These are phyloP conservation scores for Wallacemonas sp. DNA, from an alignment of 208 protist genomes.

Conservation along the genomic window DNA sequence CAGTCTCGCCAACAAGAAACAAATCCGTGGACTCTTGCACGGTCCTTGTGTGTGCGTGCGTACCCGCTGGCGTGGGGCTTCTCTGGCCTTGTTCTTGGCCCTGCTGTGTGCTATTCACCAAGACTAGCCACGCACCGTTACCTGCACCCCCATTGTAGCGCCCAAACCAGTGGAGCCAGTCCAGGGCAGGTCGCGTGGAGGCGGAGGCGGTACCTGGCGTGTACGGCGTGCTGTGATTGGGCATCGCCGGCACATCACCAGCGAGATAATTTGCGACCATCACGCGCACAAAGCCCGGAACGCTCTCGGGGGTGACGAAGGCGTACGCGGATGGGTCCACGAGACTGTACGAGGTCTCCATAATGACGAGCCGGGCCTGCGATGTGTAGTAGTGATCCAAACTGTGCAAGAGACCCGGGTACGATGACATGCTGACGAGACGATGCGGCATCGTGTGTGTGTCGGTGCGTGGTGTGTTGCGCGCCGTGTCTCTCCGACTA, in stretches of 20 bases:
- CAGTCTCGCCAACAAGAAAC: conserved; percentile 1
- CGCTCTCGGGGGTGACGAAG: conserved; percentile 30
- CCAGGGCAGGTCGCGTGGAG: conserved; percentile 17
- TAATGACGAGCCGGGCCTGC: conserved; percentile 38
- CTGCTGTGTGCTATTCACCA: conserved; percentile 22
- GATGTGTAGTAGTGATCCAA: conserved; percentile 89
- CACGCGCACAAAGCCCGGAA: conserved; percentile 62
- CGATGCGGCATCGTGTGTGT: neutral
- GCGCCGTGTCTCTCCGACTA: neutral
- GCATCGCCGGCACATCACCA: neutral
- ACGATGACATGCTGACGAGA: conserved; percentile 65
- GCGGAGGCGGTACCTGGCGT: neutral
- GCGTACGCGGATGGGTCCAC: conserved; percentile 11
- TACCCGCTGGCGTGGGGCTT: no score
- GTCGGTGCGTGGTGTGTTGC: no score
- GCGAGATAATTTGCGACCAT: conserved; percentile 71
- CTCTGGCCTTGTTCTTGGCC: conserved; percentile 57
- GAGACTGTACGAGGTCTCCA: conserved; percentile 71
- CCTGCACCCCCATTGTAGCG: conserved; percentile 91
- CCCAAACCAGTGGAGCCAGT: conserved; percentile 71
- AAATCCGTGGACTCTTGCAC: no score
- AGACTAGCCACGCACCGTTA: conserved; percentile 93
- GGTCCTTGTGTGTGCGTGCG: no score
- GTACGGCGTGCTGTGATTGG: neutral
- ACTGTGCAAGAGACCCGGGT: conserved; percentile 67